Percentiles rank a stretch among this genome's conserved stretches.
Conservation (phyloP, 345 rosid species). For the Odontarrhena argentea region DNA sequence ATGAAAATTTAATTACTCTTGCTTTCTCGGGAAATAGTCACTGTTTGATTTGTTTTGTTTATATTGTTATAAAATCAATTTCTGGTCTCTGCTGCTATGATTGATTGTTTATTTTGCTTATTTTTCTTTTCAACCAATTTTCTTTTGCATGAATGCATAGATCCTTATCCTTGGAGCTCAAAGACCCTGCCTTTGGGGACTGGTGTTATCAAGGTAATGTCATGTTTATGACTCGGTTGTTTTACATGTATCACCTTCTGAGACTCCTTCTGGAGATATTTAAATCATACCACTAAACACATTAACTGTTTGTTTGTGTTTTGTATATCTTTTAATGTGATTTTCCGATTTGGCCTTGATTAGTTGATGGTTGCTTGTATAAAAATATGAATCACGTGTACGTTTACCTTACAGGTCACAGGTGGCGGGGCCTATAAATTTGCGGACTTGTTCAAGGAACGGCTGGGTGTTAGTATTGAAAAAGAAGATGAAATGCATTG, state of each 20-base stretch:
- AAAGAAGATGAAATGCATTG: constrained; percentile 99
- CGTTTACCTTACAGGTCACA: constrained; percentile 64
- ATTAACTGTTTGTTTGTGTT: not conserved
- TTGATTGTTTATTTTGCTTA: constrained; percentile 1
- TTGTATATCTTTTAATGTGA: constrained; percentile 15
- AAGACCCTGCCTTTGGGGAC: constrained; percentile 43
- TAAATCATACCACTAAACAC: constrained; percentile 5
- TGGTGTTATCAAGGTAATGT: constrained; percentile 44
- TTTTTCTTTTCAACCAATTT: constrained; percentile 8
- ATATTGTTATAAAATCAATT: not conserved
- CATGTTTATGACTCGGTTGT: constrained; percentile 4
- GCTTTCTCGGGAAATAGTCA: not conserved
- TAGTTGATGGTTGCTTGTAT: constrained; percentile 14
- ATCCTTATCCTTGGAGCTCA: constrained; percentile 46
- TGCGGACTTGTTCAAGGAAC: constrained; percentile 90
- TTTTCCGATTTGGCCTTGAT: constrained; percentile 10
- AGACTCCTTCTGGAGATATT: not conserved
- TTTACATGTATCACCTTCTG: constrained; percentile 6
- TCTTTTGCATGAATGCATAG: constrained; percentile 25
- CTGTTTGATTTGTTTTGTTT: not conserved
- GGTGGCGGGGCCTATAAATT: constrained; percentile 98
- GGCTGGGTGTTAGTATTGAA: constrained; percentile 92
- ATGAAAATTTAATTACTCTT: not conserved
- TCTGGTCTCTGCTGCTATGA: not conserved
- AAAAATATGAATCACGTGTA: constrained; percentile 6